Evolutionary conservation across 73 alveolate species (phyloP).

Genomic region (Blepharisma stoltei): DNA sequence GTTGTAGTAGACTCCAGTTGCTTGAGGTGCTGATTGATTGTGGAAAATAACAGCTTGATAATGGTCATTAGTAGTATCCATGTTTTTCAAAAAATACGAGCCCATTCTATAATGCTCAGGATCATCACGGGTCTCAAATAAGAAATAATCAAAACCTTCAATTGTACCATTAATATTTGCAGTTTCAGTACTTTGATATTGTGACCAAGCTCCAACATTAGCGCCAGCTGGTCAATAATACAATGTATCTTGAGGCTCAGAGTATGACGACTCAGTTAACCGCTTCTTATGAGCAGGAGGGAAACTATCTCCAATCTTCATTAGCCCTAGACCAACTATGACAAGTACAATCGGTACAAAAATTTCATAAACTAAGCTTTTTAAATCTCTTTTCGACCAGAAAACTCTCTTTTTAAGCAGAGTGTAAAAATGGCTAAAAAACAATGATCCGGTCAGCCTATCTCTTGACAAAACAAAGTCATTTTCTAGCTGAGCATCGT

Average conservation of each 20-base stretch:
- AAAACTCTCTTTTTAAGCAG: conserved; percentile 70
- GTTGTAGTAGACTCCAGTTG: background rate
- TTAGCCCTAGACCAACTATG: conserved; percentile 65
- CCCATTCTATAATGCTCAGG: background rate
- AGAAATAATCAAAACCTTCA: too few relatives aligned
- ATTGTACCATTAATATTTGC: too few relatives aligned
- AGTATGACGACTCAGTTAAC: too few relatives aligned
- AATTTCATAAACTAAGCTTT: conserved; percentile 75
- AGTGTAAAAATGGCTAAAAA: conserved; percentile 67
- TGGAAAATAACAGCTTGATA: conserved; percentile 14
- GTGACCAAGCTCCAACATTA: too few relatives aligned
- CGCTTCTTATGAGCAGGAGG: too few relatives aligned
- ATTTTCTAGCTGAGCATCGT: conserved; percentile 4
- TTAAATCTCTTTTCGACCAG: conserved; percentile 67
- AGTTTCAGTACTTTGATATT: too few relatives aligned
- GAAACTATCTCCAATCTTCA: background rate
- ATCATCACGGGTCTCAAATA: too few relatives aligned
- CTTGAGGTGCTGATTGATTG: conserved; percentile 3
- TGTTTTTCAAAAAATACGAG: conserved; percentile 39
- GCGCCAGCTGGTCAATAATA: too few relatives aligned
- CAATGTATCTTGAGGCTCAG: too few relatives aligned
- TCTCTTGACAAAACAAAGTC: background rate
- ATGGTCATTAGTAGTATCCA: conserved; percentile 25
- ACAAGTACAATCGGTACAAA: conserved; percentile 78
- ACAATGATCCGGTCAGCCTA: conserved; percentile 30